Conservation (phyloP, 208 protist species). For the Acanthamoeba triangularis region DNA sequence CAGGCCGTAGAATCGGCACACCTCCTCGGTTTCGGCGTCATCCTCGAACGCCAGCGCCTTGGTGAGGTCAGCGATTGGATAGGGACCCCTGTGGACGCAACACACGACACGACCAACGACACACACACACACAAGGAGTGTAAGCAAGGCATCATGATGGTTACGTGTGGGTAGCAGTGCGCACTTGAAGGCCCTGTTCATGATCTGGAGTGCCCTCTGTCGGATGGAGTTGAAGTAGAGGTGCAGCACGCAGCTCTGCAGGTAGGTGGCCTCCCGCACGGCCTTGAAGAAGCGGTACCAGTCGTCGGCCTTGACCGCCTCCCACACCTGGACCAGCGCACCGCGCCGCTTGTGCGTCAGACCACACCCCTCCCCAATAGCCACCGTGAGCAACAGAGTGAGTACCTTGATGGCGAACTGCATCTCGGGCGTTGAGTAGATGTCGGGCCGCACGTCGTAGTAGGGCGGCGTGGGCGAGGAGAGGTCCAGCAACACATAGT, state of each 20-base stretch:
- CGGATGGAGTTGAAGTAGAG: conserved; percentile 38
- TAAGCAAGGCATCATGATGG: neutral
- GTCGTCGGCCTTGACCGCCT: conserved; percentile 52
- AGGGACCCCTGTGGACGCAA: neutral
- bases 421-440: conserved; percentile 32
- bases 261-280: conserved; percentile 49
- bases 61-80: neutral
- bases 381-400: too few species aligned
- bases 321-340: conserved; percentile 37
- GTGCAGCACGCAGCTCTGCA: conserved; percentile 55
- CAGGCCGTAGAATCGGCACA: conserved; percentile 47
- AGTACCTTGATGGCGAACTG: conserved; percentile 66
- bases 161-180: neutral
- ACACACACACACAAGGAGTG: neutral
- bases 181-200: conserved; percentile 51
- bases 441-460: conserved; percentile 50
- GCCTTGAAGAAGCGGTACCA: conserved; percentile 47
- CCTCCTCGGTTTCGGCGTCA: conserved; percentile 25
- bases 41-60: conserved; percentile 58
- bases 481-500: conserved; percentile 51
- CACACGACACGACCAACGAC: neutral
- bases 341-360: neutral
- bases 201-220: conserved; percentile 23
- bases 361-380: neutral
- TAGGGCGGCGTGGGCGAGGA: conserved; percentile 10